These are phyloP conservation scores for Tricholoma flavovirens DNA, from an alignment of 768 basidiomycete species.

Conservation along the genomic window DNA sequence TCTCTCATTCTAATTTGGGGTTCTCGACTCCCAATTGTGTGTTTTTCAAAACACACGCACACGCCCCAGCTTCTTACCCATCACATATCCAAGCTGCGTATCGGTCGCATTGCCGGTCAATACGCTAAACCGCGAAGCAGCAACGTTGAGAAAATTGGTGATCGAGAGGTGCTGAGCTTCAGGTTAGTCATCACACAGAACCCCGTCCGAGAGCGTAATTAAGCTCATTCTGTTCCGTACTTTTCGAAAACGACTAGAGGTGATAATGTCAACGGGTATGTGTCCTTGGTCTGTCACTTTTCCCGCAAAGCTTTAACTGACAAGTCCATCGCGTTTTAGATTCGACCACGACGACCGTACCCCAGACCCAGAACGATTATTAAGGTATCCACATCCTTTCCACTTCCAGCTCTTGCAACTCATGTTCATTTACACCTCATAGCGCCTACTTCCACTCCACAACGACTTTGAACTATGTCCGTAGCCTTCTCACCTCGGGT, in stretches of 20 bases:
- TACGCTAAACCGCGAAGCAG: conserved; percentile 94
- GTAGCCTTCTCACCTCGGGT: conserved; percentile 60
- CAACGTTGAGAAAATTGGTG: conserved; percentile 69
- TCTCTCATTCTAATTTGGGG: conserved; percentile 95
- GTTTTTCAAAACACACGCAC: conserved; percentile 20
- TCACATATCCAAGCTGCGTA: conserved; percentile 49
- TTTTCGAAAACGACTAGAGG: conserved; percentile 47
- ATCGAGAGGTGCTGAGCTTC: conserved; percentile 78
- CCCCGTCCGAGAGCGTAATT: not conserved
- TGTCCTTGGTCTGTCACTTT: conserved; percentile 5
- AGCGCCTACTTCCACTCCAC: conserved; percentile 97
- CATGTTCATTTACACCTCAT: conserved; percentile 1
- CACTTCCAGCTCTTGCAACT: not conserved
- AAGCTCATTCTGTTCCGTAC: not conserved
- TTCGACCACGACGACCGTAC: conserved; percentile 71
- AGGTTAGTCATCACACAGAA: conserved; percentile 44
- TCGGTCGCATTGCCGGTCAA: conserved; percentile 93
- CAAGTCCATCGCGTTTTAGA: conserved; percentile 27
- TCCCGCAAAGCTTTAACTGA: conserved; percentile 7
- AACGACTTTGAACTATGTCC: conserved; percentile 88
- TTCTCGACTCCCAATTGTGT: conserved; percentile 84
- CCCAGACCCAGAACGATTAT: conserved; percentile 85
- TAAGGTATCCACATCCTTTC: conserved; percentile 44
- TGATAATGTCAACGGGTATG: conserved; percentile 92
- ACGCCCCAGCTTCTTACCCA: not conserved